Evolutionary conservation across 75 land plant genomes (phyloP), one percentile per base, ranked within the genome.

Genomic region (Chamaecyparis obtusa): DNA sequence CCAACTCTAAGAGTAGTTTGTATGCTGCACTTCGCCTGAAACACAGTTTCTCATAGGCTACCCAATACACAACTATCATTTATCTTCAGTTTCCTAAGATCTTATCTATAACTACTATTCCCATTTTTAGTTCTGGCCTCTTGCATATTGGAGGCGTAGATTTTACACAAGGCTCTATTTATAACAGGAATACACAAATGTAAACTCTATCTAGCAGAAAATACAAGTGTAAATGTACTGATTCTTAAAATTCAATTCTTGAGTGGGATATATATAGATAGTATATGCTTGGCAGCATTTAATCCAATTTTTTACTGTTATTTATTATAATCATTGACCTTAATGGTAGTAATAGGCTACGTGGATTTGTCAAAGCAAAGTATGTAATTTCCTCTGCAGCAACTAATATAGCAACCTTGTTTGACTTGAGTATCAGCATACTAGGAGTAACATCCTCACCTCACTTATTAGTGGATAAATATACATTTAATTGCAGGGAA

Each of bases 401-500:
- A 32, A 46, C 83, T n/a, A 44, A 80, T 81, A 44, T 46, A 24
- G 54, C 51, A 46, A 81, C 2, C 32, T 32, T 44, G 48, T 46
- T 49, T 81, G 44, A 44, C 14, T 80, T 3, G 14, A 19, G 49
- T 21, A 46, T 46, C 16, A 27, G 46, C 43, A 46, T 11, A 4
- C 83, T n/a, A 3, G 27, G 0, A 81, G 48, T 85, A 49, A 32
- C 75, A 55, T 35, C 86, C 56, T 51, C 54, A 49, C 3, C 21
- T 75, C 83, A 32, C 86, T 56, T 83, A 35, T 67, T 13, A 7
- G 48, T 48, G 67, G 49, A 72, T 87, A 14, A 39, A 19, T 44
- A 10, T 88, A 82, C 54, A 10, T 30, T 30, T 56, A 30, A 55
- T 32, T 87, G 27, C 92, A 98, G 99, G 96, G 95, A 87, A 93